Evolutionary conservation across 2,329 filamentous ascomycete genomes (phyloP).

Genomic region (Chaetomiaceae sp.): DNA sequence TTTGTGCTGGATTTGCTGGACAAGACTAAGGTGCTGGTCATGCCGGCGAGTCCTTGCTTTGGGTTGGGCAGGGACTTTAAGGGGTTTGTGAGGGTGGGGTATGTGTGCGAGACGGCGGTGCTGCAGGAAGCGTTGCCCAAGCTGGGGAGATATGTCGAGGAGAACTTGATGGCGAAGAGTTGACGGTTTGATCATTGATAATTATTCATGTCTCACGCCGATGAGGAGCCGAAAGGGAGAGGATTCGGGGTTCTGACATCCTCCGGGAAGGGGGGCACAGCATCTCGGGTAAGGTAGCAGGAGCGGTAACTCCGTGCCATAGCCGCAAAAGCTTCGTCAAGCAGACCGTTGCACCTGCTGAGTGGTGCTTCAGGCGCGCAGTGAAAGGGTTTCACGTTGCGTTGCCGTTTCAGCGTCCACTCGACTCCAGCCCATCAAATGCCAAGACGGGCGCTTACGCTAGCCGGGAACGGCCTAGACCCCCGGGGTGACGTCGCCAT

Average conservation of each 20-base stretch:
- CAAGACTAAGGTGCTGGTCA: constrained; percentile 66
- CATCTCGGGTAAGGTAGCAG: no score
- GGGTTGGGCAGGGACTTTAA: constrained; percentile 61
- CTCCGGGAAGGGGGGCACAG: no score
- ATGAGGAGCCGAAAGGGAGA: no score
- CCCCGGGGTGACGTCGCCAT: no score
- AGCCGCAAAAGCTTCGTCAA: no score
- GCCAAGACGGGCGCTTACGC: neutral
- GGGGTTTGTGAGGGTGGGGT: constrained; percentile 75
- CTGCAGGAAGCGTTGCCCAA: constrained; percentile 59
- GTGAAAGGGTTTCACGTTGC: neutral
- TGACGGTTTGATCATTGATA: neutral
- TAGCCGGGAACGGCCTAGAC: neutral
- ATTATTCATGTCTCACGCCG: neutral
- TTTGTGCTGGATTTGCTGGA: constrained; percentile 67
- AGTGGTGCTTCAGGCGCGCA: neutral
- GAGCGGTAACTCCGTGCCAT: no score
- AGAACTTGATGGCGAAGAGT: constrained; percentile 26
- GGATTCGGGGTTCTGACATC: no score
- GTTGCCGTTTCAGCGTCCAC: neutral
- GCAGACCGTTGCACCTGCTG: neutral
- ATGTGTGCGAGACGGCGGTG: constrained; percentile 66
- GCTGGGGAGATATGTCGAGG: constrained; percentile 39
- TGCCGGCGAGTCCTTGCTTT: constrained; percentile 71
- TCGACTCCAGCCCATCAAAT: neutral